Evolutionary conservation across 768 basidiomycete genomes (phyloP).

Genomic region (Mrakia blollopis): DNA sequence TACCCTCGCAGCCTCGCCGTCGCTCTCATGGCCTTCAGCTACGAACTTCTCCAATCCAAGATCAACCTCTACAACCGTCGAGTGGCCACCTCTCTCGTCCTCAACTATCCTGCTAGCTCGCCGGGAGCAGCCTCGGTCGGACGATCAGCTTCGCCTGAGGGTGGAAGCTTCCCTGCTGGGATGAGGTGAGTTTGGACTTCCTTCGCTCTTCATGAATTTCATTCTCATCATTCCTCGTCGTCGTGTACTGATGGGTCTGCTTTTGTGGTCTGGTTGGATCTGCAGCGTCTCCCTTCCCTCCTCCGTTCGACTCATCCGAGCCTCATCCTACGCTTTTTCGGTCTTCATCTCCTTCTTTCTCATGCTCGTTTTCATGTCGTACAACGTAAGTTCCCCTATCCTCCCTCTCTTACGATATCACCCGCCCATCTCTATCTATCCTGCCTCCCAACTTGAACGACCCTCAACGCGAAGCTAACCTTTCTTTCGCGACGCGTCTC

Average conservation of each 20-base stretch:
- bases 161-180: not conserved
- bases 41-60: slow-evolving; percentile 9
- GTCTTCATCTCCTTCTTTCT: slow-evolving; percentile 23
- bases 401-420: no score
- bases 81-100: slow-evolving; percentile 13
- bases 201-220: not conserved
- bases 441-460: not conserved
- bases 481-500: not conserved
- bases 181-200: slow-evolving; percentile 18
- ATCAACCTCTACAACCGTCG: slow-evolving; percentile 12
- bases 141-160: not conserved
- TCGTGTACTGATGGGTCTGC: no score
- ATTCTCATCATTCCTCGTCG: not conserved
- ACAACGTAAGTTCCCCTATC: not conserved
- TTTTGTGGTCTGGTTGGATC: no score
- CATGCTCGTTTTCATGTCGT: slow-evolving; percentile 30
- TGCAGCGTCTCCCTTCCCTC: slow-evolving; percentile 8
- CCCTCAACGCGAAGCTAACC: not conserved
- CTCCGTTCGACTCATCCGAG: slow-evolving; percentile 14
- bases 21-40: slow-evolving; percentile 14
- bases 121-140: no score
- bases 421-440: no score
- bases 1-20: slow-evolving; percentile 14
- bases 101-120: not conserved
- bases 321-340: slow-evolving; percentile 12